Percentiles rank a stretch among this genome's conserved stretches.
phyloP scores from a whole-genome alignment of 371 early-diverging fungal genomes.

The Mortierella sp. region DNA sequence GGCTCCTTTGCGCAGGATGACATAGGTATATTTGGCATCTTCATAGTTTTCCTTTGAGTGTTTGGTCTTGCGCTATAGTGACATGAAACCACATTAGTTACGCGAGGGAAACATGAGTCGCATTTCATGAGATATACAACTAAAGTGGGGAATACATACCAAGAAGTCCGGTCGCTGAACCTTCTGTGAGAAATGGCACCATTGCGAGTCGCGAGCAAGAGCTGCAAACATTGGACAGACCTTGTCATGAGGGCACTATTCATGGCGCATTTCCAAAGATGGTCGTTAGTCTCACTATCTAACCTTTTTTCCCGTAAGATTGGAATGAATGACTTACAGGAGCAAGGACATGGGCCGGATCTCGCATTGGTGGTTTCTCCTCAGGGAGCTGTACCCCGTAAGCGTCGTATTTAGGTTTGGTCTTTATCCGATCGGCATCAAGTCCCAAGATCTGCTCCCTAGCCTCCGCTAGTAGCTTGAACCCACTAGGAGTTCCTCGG shows the following conservation, averaged over 20 bases:
- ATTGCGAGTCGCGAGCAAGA: constrained; percentile 57
- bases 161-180: constrained; percentile 77
- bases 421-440: constrained; percentile 34
- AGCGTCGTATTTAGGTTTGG: constrained; percentile 34
- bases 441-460: constrained; percentile 74
- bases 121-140: background rate
- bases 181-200: constrained; percentile 91
- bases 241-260: constrained; percentile 83
- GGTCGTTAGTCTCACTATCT: background rate
- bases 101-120: no score
- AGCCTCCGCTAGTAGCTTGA: constrained; percentile 75
- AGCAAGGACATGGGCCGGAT: constrained; percentile 68
- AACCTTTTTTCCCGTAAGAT: background rate
- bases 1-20: constrained; percentile 76
- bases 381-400: constrained; percentile 31
- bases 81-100: background rate
- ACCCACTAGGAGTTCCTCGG: constrained; percentile 87
- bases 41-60: constrained; percentile 76
- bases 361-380: constrained; percentile 20
- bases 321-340: constrained; percentile 64
- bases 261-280: no score
- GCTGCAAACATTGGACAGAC: constrained; percentile 75
- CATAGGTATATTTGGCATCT: constrained; percentile 84
- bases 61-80: constrained; percentile 77
- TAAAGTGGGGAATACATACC: constrained; percentile 46